Percentiles rank a stretch among this genome's conserved stretches.
phyloP scores from a whole-genome alignment of 1,284 basidiomycete genomes.

The Leccinum griseonigrum region DNA sequence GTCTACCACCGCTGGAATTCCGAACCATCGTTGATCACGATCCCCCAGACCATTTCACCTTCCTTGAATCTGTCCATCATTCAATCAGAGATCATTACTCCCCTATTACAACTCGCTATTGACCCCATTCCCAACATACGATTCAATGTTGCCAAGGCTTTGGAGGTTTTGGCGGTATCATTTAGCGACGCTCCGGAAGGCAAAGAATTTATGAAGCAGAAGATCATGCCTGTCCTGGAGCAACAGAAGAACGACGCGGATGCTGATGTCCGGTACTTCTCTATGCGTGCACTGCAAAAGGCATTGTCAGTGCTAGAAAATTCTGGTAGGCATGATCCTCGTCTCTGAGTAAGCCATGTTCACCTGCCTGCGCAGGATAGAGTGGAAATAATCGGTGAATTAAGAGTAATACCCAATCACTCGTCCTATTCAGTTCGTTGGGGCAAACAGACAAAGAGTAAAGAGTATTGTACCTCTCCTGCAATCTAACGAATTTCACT shows the following conservation, averaged over 20 bases:
- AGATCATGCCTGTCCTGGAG: constrained; percentile 82
- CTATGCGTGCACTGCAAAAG: constrained; percentile 69
- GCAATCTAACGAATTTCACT: constrained; percentile 28
- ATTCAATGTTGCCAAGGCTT: constrained; percentile 96
- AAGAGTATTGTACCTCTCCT: constrained; percentile 34
- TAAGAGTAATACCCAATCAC: constrained; percentile 30
- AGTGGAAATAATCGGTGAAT: constrained; percentile 20
- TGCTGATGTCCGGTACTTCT: constrained; percentile 93
- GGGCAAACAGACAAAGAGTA: constrained; percentile 24
- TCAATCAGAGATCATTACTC: constrained; percentile 82
- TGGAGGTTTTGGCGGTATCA: constrained; percentile 82
- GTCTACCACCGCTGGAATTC: constrained; percentile 28
- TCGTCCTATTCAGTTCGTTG: constrained; percentile 18
- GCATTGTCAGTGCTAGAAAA: constrained; percentile 32
- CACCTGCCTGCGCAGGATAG: constrained; percentile 20
- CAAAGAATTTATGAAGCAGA: constrained; percentile 67
- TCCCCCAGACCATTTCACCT: constrained; percentile 84
- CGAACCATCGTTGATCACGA: constrained; percentile 11
- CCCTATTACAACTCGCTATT: constrained; percentile 79
- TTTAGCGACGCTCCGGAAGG: constrained; percentile 72
- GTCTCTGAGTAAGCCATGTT: background rate
- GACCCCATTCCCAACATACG: constrained; percentile 99
- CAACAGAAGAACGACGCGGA: constrained; percentile 89
- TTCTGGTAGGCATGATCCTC: constrained; percentile 23
- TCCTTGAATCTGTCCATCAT: constrained; percentile 89